Base-by-base conservation (phyloP, 2,329 filamentous ascomycete genomes). In the Claviceps purpurea region DNA sequence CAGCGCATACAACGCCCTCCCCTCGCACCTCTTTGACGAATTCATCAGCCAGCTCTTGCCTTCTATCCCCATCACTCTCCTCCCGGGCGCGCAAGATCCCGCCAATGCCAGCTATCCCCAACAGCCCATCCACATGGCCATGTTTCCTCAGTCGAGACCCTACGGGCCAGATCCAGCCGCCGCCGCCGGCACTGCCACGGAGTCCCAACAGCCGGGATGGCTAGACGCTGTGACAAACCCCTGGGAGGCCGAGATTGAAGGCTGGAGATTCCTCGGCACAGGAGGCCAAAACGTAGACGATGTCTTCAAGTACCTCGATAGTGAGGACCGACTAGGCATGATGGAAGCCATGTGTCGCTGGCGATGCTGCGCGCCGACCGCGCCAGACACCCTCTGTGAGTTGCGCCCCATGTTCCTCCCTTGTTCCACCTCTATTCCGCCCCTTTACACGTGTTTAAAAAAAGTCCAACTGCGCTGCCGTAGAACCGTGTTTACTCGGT, bases 261-360 rank as follows among this genome's bases (percentile, higher is more conserved):
- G 93, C 1, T 95, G 89, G 84, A 79, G 88, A 44, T 70, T 97
- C 6, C 77, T 96, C 45, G 90, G 87, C 11, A 93, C 87, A 0
- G 86, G 87, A 39, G 93, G 93, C 0, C 93, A 98, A 70, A 95
- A 95, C 50, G 79, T 98, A 3, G 87, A 95, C 60, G 94, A 98
- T 66, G 81, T 97, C 3, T 87, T 89, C 67, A 93, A 91, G 66
- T 98, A 98, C 63, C 78, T 97, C 26, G 81, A 85, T 53, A 83
- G 80, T 39, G 81, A 89, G 43, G 82, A 89, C 59, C 73, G 90
- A 20, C 64, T 97, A 26, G 84, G 84, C 47, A 87, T 96, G 78
- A 93, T 97, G 86, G 93, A 97, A 68, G 84, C 84, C 53, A 93
- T 95, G 81, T 82, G 95, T 58, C 78, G 89, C 54, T 98, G 93